phyloP scores from a whole-genome alignment of 495 filamentous ascomycete species.

The Talaromyces nanjingensis region DNA sequence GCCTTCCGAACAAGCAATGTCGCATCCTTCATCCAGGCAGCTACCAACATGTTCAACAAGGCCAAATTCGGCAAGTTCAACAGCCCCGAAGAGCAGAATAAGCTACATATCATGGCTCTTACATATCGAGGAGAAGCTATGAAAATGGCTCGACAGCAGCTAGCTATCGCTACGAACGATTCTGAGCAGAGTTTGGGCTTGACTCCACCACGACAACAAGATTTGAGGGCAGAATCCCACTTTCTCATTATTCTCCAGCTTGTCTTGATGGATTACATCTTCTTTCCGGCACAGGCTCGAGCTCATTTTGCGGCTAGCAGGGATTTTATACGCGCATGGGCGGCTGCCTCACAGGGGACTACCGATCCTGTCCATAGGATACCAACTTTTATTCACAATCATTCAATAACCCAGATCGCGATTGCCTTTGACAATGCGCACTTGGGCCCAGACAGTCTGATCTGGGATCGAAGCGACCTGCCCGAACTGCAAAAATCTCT shows the following conservation, averaged over 20 bases:
- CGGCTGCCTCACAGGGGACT: background rate
- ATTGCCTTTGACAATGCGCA: conserved; percentile 10
- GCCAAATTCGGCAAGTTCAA: background rate
- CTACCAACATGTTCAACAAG: conserved; percentile 5
- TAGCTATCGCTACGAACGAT: background rate
- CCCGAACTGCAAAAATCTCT: conserved; percentile 1
- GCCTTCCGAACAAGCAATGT: conserved; percentile 2
- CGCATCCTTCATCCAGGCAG: conserved; percentile 3
- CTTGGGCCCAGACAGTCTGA: conserved; percentile 6
- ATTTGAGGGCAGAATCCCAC: background rate
- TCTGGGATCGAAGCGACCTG: conserved; percentile 9
- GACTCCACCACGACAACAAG: background rate
- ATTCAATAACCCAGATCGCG: conserved; percentile 7
- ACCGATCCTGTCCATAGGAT: background rate
- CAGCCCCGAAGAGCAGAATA: background rate
- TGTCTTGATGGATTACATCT: conserved; percentile 10
- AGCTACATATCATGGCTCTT: conserved; percentile 6
- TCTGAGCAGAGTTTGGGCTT: too few species aligned
- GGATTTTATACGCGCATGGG: background rate
- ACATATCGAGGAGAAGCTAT: conserved; percentile 12
- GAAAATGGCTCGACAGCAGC: conserved; percentile 7
- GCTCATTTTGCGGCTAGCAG: conserved; percentile 11
- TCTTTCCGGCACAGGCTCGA: conserved; percentile 1
- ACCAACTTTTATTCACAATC: conserved; percentile 9
- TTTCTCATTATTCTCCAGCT: conserved; percentile 10